Conservation (phyloP, 257 asterid genomes). For the Nicotiana tomentosiformis region DNA sequence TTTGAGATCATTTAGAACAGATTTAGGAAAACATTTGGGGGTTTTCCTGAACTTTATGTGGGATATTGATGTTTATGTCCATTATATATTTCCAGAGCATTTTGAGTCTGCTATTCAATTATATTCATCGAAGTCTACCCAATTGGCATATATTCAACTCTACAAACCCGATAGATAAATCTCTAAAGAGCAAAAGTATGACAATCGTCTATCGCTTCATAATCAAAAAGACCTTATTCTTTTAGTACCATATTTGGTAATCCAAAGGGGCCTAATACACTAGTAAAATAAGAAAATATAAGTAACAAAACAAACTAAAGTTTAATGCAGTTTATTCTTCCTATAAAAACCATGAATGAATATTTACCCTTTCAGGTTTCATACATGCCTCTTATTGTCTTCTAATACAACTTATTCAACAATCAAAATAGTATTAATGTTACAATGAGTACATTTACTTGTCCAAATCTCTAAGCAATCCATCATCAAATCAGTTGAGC, state of each 20-base stretch:
- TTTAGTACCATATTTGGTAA: too few species aligned
- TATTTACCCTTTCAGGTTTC: not conserved
- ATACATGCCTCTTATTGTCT: not conserved
- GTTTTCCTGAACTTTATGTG: not conserved
- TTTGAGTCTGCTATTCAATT: slow-evolving; percentile 74
- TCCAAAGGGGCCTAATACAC: not conserved
- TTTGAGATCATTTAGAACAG: too few species aligned
- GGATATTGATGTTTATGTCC: slow-evolving; percentile 6
- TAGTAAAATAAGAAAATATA: not conserved
- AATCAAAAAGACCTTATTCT: too few species aligned
- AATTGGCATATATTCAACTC: too few species aligned
- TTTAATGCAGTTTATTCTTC: not conserved
- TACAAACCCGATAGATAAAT: too few species aligned
- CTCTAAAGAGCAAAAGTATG: too few species aligned
- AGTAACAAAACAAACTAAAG: not conserved
- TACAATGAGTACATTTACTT: not conserved
- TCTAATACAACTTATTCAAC: not conserved
- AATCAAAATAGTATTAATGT: not conserved
- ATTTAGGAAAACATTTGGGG: not conserved
- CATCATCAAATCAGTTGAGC: not conserved
- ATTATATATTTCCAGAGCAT: slow-evolving; percentile 57
- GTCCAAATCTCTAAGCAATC: not conserved
- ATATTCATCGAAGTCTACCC: slow-evolving; percentile 31
- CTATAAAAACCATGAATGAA: not conserved
- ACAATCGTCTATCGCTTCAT: too few species aligned